Evolutionary conservation across 306 rosid genomes (phyloP).

Genomic region (Arachis stenosperma): DNA sequence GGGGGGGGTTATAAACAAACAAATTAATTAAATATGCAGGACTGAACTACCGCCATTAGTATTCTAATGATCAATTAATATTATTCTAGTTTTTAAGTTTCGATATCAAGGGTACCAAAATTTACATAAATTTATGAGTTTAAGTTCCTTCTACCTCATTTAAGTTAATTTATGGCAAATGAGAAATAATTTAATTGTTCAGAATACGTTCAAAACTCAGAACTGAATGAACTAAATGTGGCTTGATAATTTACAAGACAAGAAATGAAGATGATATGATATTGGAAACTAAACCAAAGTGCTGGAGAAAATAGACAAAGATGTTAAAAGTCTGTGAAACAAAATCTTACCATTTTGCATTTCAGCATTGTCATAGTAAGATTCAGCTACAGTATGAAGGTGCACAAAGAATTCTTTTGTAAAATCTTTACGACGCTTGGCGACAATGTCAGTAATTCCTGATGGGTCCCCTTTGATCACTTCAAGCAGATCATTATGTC

Average conservation of each 20-base stretch:
- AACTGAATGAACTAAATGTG: constrained; percentile 4
- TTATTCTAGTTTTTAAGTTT: neutral
- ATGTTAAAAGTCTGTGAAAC: constrained; percentile 29
- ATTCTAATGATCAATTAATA: constrained; percentile 1
- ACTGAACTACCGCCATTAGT: constrained; percentile 15
- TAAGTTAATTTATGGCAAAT: constrained; percentile 1
- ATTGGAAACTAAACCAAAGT: constrained; percentile 13
- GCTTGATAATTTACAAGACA: constrained; percentile 26
- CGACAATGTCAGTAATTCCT: constrained; percentile 64
- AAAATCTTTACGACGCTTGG: constrained; percentile 89
- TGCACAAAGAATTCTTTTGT: constrained; percentile 88
- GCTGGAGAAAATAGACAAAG: constrained; percentile 3
- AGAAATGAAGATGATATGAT: constrained; percentile 18
- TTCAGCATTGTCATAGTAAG: constrained; percentile 59
- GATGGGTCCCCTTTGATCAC: constrained; percentile 51
- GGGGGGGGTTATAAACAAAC: neutral
- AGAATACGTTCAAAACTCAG: neutral
- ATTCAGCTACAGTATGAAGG: constrained; percentile 73
- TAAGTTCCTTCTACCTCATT: constrained; percentile 13
- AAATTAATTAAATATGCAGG: constrained; percentile 10
- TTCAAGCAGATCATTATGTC: constrained; percentile 77
- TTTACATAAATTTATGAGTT: constrained; percentile 20
- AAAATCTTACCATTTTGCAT: constrained; percentile 67
- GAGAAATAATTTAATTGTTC: neutral
- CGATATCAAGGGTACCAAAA: neutral